Percentiles rank a stretch among this genome's conserved stretches.
Evolutionary conservation across 345 rosid genomes (phyloP).

Genomic region (Garcia nutans): DNA sequence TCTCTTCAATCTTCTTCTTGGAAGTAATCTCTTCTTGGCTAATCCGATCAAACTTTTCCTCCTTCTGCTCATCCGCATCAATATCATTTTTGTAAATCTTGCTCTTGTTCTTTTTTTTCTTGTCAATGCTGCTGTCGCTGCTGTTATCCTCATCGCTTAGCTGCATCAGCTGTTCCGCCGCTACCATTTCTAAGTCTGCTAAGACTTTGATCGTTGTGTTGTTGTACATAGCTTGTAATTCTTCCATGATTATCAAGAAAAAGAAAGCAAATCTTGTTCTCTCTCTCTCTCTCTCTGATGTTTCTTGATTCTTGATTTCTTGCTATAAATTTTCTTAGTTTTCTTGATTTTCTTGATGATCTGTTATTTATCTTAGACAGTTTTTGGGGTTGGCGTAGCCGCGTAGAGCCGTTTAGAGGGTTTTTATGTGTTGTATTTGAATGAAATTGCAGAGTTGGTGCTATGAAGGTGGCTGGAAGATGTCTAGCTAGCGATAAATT

Average conservation of each 20-base stretch:
- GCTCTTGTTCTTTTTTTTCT: neutral
- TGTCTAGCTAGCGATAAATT: neutral
- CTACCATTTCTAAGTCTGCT: constrained; percentile 36
- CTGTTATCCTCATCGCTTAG: constrained; percentile 42
- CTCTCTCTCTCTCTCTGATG: neutral
- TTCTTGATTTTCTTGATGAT: neutral
- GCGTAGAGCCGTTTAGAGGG: constrained; percentile 23
- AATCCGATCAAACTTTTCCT: constrained; percentile 9
- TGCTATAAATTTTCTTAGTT: no score
- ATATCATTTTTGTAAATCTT: neutral
- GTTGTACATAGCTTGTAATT: neutral
- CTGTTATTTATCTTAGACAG: neutral
- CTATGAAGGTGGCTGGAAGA: constrained; percentile 26
- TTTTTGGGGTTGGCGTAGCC: constrained; percentile 8
- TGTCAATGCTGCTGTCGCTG: neutral
- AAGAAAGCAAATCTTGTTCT: neutral
- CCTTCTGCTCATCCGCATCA: neutral
- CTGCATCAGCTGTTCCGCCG: constrained; percentile 41
- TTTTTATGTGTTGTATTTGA: neutral
- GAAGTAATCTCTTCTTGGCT: constrained; percentile 28
- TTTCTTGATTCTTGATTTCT: neutral
- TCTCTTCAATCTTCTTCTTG: constrained; percentile 35
- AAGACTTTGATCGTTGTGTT: neutral
- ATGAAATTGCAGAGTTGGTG: constrained; percentile 31
- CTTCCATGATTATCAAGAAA: constrained; percentile 15